Evolutionary conservation across 129 eudicot species (phyloP).

Genomic region (Scalesia atractyloides): DNA sequence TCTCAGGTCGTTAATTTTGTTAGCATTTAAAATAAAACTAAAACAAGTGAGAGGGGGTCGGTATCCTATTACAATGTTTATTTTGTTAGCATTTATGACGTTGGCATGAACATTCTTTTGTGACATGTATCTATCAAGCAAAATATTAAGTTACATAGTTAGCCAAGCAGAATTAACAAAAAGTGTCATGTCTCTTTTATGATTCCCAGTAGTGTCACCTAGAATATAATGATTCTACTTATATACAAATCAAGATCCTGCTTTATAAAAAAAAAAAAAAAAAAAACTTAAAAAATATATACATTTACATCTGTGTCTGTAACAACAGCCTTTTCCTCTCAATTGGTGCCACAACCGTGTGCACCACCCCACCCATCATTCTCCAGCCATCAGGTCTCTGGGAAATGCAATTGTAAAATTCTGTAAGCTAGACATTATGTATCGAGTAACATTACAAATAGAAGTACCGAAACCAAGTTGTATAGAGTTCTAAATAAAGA

Average conservation of each 20-base stretch:
- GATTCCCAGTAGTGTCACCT: no score
- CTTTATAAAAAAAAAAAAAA: no score
- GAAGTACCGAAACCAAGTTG: no score
- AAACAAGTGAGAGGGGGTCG: not conserved
- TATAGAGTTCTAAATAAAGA: no score
- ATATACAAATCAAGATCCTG: not conserved
- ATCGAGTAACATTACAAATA: no score
- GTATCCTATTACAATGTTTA: no score
- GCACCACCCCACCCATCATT: constrained; percentile 90
- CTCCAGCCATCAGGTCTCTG: constrained; percentile 86
- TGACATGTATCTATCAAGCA: not conserved
- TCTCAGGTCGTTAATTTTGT: not conserved
- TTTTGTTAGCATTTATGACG: no score
- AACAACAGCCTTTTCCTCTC: constrained; percentile 85
- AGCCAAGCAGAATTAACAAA: not conserved
- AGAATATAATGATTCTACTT: not conserved
- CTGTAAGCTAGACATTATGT: no score
- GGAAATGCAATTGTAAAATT: constrained; percentile 22
- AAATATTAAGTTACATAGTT: no score
- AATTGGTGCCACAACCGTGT: constrained; percentile 91
- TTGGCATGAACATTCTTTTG: no score
- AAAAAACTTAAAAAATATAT: no score
- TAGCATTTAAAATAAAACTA: not conserved
- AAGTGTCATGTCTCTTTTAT: not conserved
- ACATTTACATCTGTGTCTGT: constrained; percentile 95